Percentiles rank a stretch among this genome's conserved stretches.
These are phyloP conservation scores for Cystoisospora suis DNA, from an alignment of 169 alveolate species.

Conservation along the genomic window DNA sequence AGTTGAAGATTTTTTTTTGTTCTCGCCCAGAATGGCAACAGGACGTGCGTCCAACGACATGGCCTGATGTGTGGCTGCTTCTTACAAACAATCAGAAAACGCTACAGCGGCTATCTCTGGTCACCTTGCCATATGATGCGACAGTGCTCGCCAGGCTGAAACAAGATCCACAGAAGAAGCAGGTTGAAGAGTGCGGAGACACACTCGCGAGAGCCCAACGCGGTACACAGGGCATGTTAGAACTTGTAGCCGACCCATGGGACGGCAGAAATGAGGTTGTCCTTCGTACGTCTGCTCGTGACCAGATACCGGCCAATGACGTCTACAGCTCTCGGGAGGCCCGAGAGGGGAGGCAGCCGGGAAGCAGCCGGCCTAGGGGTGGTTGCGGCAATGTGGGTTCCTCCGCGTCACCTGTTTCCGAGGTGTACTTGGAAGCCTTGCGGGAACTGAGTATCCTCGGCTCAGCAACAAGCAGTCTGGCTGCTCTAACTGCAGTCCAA, in stretches of 20 bases:
- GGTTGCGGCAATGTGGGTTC: too few species aligned
- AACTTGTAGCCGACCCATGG: too few species aligned
- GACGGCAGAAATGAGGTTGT: too few species aligned
- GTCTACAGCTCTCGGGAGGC: too few species aligned
- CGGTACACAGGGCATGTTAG: too few species aligned
- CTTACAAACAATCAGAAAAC: neutral
- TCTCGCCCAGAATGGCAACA: neutral
- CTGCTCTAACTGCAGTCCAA: neutral
- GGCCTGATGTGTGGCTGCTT: neutral
- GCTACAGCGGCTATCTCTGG: neutral
- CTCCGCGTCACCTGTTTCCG: neutral
- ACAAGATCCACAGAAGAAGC: neutral
- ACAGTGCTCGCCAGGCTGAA: neutral
- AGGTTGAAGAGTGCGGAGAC: too few species aligned
- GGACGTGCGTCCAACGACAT: neutral
- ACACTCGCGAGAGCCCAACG: too few species aligned
- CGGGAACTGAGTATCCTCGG: neutral
- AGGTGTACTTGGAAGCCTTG: neutral
- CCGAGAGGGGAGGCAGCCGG: too few species aligned
- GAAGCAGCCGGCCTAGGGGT: too few species aligned
- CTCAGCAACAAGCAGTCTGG: neutral
- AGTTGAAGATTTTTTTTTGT: neutral
- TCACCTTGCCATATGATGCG: neutral
- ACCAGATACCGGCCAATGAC: too few species aligned
- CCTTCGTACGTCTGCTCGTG: too few species aligned